These are phyloP conservation scores for Wickerhamomyces strasburgensis DNA, from an alignment of 805 yeast genomes.

Conservation along the genomic window DNA sequence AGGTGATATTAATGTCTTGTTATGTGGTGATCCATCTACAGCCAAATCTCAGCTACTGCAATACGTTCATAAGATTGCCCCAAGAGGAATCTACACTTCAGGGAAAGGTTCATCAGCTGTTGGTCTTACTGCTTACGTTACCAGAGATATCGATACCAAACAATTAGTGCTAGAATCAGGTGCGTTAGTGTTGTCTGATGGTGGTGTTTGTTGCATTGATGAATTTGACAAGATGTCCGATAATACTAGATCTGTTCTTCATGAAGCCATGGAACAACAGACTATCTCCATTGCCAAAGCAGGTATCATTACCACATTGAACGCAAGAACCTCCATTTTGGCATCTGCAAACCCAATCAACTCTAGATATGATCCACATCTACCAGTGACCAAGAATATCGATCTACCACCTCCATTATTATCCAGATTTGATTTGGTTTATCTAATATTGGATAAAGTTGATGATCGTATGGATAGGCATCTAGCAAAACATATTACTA, in stretches of 20 bases:
- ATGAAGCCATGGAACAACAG: constrained; percentile 99
- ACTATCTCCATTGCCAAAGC: constrained; percentile 98
- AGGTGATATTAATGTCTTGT: constrained; percentile 87
- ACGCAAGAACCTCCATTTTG: constrained; percentile 91
- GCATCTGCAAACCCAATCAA: constrained; percentile 98
- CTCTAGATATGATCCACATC: constrained; percentile 88
- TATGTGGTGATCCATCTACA: constrained; percentile 98
- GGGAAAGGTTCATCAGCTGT: constrained; percentile 99
- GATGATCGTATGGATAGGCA: constrained; percentile 81
- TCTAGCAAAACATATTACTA: constrained; percentile 85
- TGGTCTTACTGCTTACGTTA: constrained; percentile 95
- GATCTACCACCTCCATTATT: constrained; percentile 95
- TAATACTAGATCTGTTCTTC: constrained; percentile 87
- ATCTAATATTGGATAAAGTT: constrained; percentile 85
- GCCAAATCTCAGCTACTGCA: constrained; percentile 92
- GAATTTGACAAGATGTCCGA: constrained; percentile 98
- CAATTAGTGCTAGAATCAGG: constrained; percentile 94
- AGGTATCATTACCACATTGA: constrained; percentile 93
- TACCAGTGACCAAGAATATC: constrained; percentile 92
- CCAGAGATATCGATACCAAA: constrained; percentile 89
- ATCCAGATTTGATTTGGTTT: constrained; percentile 93
- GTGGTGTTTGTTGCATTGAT: constrained; percentile 98
- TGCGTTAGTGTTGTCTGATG: constrained; percentile 93
- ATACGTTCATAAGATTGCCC: constrained; percentile 95
- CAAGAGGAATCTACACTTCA: constrained; percentile 95